These are phyloP conservation scores for Elongisporangium senticosum DNA, from an alignment of 352 stramenopile genomes.

Conservation along the genomic window DNA sequence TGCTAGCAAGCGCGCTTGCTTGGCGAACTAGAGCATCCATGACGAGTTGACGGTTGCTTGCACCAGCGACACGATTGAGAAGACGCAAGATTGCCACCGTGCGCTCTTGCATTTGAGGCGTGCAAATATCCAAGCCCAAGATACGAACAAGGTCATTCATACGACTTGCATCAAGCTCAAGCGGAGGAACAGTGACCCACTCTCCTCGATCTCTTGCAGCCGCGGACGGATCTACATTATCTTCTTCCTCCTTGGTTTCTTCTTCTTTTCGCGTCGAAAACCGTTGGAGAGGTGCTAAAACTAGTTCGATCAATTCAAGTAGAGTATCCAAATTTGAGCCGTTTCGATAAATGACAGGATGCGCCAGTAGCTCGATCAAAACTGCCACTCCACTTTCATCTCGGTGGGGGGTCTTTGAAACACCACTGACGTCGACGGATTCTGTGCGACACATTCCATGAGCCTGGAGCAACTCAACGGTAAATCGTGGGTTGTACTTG, in stretches of 20 bases:
- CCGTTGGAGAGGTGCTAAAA: conserved; percentile 84
- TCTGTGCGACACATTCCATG: conserved; percentile 43
- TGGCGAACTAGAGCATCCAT: conserved; percentile 66
- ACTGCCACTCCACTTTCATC: conserved; percentile 45
- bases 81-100: conserved; percentile 77
- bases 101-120: conserved; percentile 75
- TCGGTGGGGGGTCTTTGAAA: neutral
- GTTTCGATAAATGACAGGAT: conserved; percentile 82
- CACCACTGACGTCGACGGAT: neutral
- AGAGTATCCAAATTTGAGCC: conserved; percentile 91
- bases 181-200: conserved; percentile 61
- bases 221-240: conserved; percentile 10
- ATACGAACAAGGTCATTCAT: conserved; percentile 66
- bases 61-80: conserved; percentile 46
- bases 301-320: conserved; percentile 87
- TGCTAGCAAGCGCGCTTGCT: conserved; percentile 36
- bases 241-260: conserved; percentile 39
- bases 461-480: conserved; percentile 80
- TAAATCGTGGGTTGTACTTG: conserved; percentile 90
- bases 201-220: conserved; percentile 15
- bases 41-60: conserved; percentile 45
- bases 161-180: conserved; percentile 44
- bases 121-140: conserved; percentile 75
- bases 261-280: conserved; percentile 26
- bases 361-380: conserved; percentile 87